A percentile compares a stretch with the other conserved stretches of the same genome.
Conservation (phyloP, 225 moss, liverwort and hornwort genomes). For the Climacium dendroides region DNA sequence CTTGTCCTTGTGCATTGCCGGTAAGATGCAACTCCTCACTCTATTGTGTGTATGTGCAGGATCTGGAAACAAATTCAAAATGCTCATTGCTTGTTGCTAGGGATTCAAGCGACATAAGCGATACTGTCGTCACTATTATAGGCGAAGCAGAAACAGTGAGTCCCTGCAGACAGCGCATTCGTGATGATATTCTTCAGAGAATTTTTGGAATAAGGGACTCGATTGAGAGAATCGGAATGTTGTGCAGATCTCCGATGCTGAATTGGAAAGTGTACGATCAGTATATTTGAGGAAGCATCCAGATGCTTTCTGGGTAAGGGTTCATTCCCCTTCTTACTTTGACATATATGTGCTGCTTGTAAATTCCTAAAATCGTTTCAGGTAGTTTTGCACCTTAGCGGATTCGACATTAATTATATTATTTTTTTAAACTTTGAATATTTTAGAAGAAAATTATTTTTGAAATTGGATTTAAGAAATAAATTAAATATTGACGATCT, state of each 20-base stretch:
- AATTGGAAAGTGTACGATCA: conserved; percentile 34
- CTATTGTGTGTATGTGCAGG: conserved; percentile 23
- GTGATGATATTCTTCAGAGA: background rate
- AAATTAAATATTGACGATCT: background rate
- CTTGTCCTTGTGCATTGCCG: background rate
- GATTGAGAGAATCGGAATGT: background rate
- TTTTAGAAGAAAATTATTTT: background rate
- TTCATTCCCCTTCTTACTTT: background rate
- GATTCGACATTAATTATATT: background rate
- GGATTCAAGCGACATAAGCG: conserved; percentile 71
- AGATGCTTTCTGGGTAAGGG: conserved; percentile 72
- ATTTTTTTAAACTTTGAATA: background rate
- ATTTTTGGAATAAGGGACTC: background rate
- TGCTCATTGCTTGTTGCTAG: conserved; percentile 84
- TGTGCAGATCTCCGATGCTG: conserved; percentile 61
- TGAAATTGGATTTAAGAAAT: background rate
- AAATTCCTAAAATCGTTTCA: background rate
- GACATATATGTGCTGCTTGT: background rate
- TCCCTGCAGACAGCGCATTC: background rate
- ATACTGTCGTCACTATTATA: conserved; percentile 58
- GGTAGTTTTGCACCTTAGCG: background rate
- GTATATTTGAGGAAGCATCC: conserved; percentile 63
- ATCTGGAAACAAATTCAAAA: conserved; percentile 71
- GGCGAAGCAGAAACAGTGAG: conserved; percentile 74
- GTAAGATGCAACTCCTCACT: background rate